phyloP scores from a whole-genome alignment of 768 basidiomycete species.

The Xerocomus spinulosus region DNA sequence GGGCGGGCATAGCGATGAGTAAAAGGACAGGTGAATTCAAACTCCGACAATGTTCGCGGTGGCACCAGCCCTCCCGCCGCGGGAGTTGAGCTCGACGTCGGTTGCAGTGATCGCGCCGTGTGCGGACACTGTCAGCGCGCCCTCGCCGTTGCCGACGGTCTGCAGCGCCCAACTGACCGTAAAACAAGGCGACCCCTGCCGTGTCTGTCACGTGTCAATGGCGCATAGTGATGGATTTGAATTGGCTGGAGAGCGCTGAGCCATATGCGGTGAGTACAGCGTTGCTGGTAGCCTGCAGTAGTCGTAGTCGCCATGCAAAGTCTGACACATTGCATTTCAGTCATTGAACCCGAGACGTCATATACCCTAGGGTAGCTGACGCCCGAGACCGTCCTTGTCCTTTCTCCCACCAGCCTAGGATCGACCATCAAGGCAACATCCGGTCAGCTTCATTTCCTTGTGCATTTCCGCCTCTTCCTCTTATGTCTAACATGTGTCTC shows the following conservation, averaged over 20 bases:
- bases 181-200: background rate
- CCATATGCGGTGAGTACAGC: constrained; percentile 13
- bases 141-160: too few species aligned
- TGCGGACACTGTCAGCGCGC: background rate
- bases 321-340: constrained; percentile 12
- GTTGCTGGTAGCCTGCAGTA: too few species aligned
- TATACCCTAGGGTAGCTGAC: constrained; percentile 9
- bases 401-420: constrained; percentile 11
- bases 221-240: constrained; percentile 16
- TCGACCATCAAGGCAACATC: constrained; percentile 18
- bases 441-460: constrained; percentile 22
- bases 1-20: constrained; percentile 40
- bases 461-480: constrained; percentile 13
- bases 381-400: constrained; percentile 9
- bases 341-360: constrained; percentile 18
- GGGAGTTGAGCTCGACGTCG: background rate
- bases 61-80: constrained; percentile 9
- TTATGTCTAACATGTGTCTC: constrained; percentile 7
- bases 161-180: background rate
- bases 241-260: background rate
- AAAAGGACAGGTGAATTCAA: constrained; percentile 29
- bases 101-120: background rate
- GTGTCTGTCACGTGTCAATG: constrained; percentile 12
- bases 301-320: too few species aligned
- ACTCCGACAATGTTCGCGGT: constrained; percentile 28